A percentile compares a stretch with the other conserved stretches of the same genome.
phyloP scores from a whole-genome alignment of 2,329 filamentous ascomycete genomes.

The Microdochium trichocladiopsis region DNA sequence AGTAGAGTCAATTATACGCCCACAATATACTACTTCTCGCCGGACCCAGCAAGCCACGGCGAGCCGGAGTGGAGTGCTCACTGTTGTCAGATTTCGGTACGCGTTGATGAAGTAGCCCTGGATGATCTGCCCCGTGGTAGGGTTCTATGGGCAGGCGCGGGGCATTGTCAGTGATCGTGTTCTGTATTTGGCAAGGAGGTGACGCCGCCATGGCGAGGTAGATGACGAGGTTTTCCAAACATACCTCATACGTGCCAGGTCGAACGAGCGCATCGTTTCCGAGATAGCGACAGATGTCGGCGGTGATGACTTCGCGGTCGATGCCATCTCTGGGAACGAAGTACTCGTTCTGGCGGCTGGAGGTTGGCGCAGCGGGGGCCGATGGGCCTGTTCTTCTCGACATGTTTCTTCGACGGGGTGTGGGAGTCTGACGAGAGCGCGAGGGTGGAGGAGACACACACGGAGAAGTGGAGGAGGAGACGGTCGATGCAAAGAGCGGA shows the following conservation, averaged over 20 bases:
- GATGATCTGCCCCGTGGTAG: constrained; percentile 50
- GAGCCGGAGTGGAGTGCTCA: constrained; percentile 34
- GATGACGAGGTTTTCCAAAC: constrained; percentile 22
- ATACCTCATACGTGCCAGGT: constrained; percentile 67
- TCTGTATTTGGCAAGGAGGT: constrained; percentile 5
- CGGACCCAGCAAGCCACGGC: background rate
- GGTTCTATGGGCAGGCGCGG: constrained; percentile 31
- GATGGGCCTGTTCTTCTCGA: constrained; percentile 28
- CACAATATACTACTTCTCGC: background rate
- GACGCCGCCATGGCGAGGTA: constrained; percentile 6
- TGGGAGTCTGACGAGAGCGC: background rate
- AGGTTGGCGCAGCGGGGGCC: constrained; percentile 29
- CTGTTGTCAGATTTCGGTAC: constrained; percentile 71
- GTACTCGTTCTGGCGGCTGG: constrained; percentile 64
- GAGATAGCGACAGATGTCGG: constrained; percentile 77
- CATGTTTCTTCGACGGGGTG: constrained; percentile 12
- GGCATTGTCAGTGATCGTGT: background rate
- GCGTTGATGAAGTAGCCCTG: constrained; percentile 73
- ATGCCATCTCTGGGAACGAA: constrained; percentile 77
- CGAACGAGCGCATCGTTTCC: constrained; percentile 76
- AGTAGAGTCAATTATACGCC: background rate
- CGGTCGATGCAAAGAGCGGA: constrained; percentile 4
- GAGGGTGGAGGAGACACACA: background rate
- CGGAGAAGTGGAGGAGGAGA: background rate
- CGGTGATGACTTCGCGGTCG: constrained; percentile 76